These are phyloP conservation scores for Nitzschia inconspicua DNA, from an alignment of 108 stramenopile genomes.

Conservation along the genomic window DNA sequence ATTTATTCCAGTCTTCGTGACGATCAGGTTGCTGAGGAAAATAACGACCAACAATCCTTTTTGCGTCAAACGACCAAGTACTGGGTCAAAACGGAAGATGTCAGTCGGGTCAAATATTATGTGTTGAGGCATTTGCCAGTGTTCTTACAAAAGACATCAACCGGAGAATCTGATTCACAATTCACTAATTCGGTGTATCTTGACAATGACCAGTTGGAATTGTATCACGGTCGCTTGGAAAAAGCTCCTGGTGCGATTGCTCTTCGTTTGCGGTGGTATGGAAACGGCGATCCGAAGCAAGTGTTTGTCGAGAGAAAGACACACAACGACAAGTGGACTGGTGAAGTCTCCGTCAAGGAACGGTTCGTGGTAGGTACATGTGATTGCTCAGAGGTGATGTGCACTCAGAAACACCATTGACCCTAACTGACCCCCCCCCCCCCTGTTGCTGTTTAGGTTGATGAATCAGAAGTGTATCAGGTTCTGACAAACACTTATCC, in stretches of 20 bases:
- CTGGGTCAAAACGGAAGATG: slow-evolving; percentile 96
- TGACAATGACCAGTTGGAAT: slow-evolving; percentile 88
- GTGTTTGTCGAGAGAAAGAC: slow-evolving; percentile 99
- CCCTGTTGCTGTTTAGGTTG: slow-evolving; percentile 39
- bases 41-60: slow-evolving; percentile 81
- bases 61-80: slow-evolving; percentile 93
- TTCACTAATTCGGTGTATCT: slow-evolving; percentile 93
- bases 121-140: slow-evolving; percentile 93
- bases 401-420: neutral
- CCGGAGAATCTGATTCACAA: slow-evolving; percentile 92
- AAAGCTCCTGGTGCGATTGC: slow-evolving; percentile 96
- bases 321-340: slow-evolving; percentile 98
- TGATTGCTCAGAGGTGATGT: neutral
- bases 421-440: neutral
- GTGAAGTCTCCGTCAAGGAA: slow-evolving; percentile 94
- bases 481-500: slow-evolving; percentile 83
- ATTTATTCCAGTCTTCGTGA: slow-evolving; percentile 78
- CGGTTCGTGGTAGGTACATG: slow-evolving; percentile 86
- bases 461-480: slow-evolving; percentile 74
- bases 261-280: slow-evolving; percentile 95
- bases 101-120: slow-evolving; percentile 90
- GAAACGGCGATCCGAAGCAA: slow-evolving; percentile 74
- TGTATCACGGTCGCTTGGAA: slow-evolving; percentile 95
- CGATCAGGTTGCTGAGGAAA: slow-evolving; percentile 79
- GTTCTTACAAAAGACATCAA: slow-evolving; percentile 87